These are phyloP conservation scores for Pneumocystis wakefieldiae DNA, from an alignment of 1,139 yeast genomes.

Conservation along the genomic window DNA sequence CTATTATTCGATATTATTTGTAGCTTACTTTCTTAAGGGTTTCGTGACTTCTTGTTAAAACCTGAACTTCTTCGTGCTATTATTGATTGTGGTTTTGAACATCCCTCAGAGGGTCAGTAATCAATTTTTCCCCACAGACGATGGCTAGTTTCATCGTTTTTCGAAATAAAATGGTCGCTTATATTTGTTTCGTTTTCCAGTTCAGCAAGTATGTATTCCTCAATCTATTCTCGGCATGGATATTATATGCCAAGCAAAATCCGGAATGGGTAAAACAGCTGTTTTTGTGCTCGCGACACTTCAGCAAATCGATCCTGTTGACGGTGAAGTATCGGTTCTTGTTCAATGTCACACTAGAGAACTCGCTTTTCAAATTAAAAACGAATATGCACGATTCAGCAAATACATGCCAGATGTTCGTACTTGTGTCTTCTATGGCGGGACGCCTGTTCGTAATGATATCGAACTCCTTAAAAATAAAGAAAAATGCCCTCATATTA, in stretches of 20 bases:
- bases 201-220: constrained; percentile 96
- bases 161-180: constrained; percentile 3
- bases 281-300: constrained; percentile 90
- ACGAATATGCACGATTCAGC: constrained; percentile 93
- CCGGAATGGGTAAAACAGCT: constrained; percentile 98
- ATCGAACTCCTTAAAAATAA: constrained; percentile 77
- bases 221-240: constrained; percentile 97
- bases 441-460: constrained; percentile 77
- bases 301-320: constrained; percentile 93
- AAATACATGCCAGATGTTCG: constrained; percentile 96
- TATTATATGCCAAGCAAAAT: constrained; percentile 96
- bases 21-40: constrained; percentile 19
- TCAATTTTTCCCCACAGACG: constrained; percentile 3
- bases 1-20: neutral
- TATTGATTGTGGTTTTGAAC: constrained; percentile 98
- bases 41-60: constrained; percentile 90
- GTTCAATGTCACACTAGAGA: constrained; percentile 98
- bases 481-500: constrained; percentile 91
- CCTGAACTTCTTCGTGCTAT: constrained; percentile 95
- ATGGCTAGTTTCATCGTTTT: constrained; percentile 3
- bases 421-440: constrained; percentile 95
- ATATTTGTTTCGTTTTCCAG: constrained; percentile 27
- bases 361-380: constrained; percentile 94
- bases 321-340: constrained; percentile 88
- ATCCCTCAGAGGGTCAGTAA: constrained; percentile 92